Evolutionary conservation across 2,329 filamentous ascomycete species (phyloP).

Genomic region (Scytalidium sp.): DNA sequence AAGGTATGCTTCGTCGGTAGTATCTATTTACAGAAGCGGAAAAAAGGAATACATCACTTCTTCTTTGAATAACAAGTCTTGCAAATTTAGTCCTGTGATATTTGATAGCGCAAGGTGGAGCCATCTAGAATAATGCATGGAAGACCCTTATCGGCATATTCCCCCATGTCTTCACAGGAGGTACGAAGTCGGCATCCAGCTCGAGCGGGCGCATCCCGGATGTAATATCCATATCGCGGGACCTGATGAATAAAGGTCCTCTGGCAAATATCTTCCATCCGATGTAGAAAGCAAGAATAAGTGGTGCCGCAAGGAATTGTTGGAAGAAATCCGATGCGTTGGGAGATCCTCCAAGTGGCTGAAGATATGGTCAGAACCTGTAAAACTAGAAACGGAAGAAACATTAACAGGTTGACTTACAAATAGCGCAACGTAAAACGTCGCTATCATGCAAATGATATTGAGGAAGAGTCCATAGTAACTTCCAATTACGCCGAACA

Average conservation of each 20-base stretch:
- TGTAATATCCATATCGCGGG: slow-evolving; percentile 17
- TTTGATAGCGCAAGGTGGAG: not conserved
- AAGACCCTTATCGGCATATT: slow-evolving; percentile 33
- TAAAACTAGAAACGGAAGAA: slow-evolving; percentile 32
- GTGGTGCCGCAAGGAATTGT: slow-evolving; percentile 49
- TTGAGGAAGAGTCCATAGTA: slow-evolving; percentile 68
- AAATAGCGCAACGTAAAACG: slow-evolving; percentile 31
- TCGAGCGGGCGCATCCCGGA: slow-evolving; percentile 10
- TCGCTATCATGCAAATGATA: slow-evolving; percentile 60
- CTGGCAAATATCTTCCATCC: slow-evolving; percentile 58
- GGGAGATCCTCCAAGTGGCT: slow-evolving; percentile 43
- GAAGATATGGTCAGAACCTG: not conserved
- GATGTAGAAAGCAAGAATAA: slow-evolving; percentile 54
- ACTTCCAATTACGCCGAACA: slow-evolving; percentile 60
- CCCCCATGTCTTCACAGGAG: slow-evolving; percentile 30
- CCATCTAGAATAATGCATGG: slow-evolving; percentile 31
- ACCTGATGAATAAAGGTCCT: slow-evolving; percentile 27
- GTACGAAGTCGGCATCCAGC: slow-evolving; percentile 25
- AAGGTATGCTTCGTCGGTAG: too few relatives aligned
- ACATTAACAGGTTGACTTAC: slow-evolving; percentile 28
- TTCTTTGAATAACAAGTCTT: too few relatives aligned
- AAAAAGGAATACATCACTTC: too few relatives aligned
- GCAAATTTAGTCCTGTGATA: too few relatives aligned
- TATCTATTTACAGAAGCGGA: too few relatives aligned
- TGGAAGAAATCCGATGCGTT: slow-evolving; percentile 54